These are phyloP conservation scores for Phytophthora sp. DNA, from an alignment of 352 stramenopile genomes.

Conservation along the genomic window DNA sequence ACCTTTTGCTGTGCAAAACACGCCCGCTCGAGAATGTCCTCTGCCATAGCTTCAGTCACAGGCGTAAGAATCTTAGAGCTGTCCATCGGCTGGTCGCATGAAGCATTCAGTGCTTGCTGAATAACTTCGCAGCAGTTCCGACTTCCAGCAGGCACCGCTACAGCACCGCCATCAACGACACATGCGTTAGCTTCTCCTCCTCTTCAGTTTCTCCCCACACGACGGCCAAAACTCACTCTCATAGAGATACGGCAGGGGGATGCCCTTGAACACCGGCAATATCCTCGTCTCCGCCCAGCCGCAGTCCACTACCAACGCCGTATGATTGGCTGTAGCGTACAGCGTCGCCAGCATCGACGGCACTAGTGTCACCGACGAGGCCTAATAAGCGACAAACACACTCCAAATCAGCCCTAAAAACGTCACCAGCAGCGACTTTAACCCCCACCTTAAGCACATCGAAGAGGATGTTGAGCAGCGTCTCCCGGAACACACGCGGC, in stretches of 20 bases:
- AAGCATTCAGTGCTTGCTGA: constrained; percentile 34
- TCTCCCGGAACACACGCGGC: constrained; percentile 64
- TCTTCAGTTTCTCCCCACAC: neutral
- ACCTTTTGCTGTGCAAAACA: constrained; percentile 77
- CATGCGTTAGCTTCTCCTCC: neutral
- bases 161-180: neutral
- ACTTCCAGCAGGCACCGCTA: constrained; percentile 56
- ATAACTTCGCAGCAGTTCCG: constrained; percentile 53
- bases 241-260: constrained; percentile 75
- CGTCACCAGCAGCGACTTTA: neutral
- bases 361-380: constrained; percentile 67
- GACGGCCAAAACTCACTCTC: constrained; percentile 38
- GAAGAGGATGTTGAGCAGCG: constrained; percentile 69
- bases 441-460: constrained; percentile 58
- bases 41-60: constrained; percentile 37
- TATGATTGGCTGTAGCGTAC: constrained; percentile 78
- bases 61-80: constrained; percentile 1
- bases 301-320: constrained; percentile 81
- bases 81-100: constrained; percentile 33
- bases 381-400: constrained; percentile 25
- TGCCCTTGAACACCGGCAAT: constrained; percentile 84
- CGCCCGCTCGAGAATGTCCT: constrained; percentile 77
- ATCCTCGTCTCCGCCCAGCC: constrained; percentile 77
- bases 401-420: constrained; percentile 11
- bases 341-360: constrained; percentile 67